phyloP scores from a whole-genome alignment of 2,329 filamentous ascomycete species.

The Fusarium beomiforme region DNA sequence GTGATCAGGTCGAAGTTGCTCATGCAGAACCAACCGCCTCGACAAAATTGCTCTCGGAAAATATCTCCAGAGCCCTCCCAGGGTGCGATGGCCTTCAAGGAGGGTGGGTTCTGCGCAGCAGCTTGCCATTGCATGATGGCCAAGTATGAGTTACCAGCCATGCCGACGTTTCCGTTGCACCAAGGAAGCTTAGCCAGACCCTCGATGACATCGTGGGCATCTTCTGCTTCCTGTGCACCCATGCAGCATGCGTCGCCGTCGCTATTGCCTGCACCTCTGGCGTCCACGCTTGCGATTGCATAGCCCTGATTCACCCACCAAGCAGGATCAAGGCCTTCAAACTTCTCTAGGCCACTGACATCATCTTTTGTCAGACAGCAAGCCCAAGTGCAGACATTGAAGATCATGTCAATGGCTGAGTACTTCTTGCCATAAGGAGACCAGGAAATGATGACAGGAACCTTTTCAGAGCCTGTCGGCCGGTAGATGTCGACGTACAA shows the following conservation, averaged over 20 bases:
- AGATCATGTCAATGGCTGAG: slow-evolving; percentile 31
- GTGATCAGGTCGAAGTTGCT: slow-evolving; percentile 17
- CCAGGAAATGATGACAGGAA: slow-evolving; percentile 33
- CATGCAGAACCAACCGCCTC: slow-evolving; percentile 10
- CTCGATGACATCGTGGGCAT: slow-evolving; percentile 38
- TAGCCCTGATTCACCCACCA: slow-evolving; percentile 25
- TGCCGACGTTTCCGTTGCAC: slow-evolving; percentile 46
- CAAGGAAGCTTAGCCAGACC: slow-evolving; percentile 43
- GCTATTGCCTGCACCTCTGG: slow-evolving; percentile 3
- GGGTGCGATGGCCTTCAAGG: slow-evolving; percentile 25
- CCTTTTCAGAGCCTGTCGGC: background rate
- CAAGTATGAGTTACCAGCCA: slow-evolving; percentile 46
- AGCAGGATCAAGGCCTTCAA: slow-evolving; percentile 23
- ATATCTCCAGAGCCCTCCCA: slow-evolving; percentile 26
- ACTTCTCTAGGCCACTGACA: slow-evolving; percentile 23
- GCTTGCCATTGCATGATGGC: slow-evolving; percentile 39
- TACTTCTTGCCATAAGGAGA: slow-evolving; percentile 38
- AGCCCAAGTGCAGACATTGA: slow-evolving; percentile 31
- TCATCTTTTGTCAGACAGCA: slow-evolving; percentile 27
- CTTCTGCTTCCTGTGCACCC: slow-evolving; percentile 34
- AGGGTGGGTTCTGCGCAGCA: slow-evolving; percentile 28
- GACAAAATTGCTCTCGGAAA: slow-evolving; percentile 15
- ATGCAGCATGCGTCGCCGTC: slow-evolving; percentile 20
- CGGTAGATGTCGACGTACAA: slow-evolving; percentile 30
- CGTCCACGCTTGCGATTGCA: slow-evolving; percentile 16